phyloP scores from a whole-genome alignment of 2,329 filamentous ascomycete genomes.

The Cladosporium sp. region DNA sequence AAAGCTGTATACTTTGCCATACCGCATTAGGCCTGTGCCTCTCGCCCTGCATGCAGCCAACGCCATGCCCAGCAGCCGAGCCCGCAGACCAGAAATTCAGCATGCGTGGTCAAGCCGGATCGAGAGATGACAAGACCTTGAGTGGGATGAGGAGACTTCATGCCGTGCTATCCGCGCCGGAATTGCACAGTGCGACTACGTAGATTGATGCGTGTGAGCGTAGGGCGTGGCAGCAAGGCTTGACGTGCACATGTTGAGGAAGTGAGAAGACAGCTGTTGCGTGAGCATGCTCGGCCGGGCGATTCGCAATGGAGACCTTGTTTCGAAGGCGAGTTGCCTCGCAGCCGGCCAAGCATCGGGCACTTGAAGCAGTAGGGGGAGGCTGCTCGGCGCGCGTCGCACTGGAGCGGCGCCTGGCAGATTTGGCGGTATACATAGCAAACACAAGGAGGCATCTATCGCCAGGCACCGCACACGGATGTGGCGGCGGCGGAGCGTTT shows the following conservation, averaged over 20 bases:
- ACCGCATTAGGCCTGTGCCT: not conserved
- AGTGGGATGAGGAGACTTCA: not conserved
- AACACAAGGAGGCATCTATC: not conserved
- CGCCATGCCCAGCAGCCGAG: constrained; percentile 2
- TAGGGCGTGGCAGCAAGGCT: constrained; percentile 4
- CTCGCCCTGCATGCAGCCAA: not conserved
- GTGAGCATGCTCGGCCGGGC: constrained; percentile 1
- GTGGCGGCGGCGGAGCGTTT: not conserved
- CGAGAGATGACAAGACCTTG: not conserved
- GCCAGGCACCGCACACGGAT: not conserved
- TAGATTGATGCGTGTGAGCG: not conserved
- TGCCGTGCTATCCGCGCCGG: not conserved
- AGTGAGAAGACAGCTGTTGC: not conserved
- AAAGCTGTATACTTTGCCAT: not conserved
- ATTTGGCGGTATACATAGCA: not conserved
- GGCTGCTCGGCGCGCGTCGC: too few species aligned
- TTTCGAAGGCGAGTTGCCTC: constrained; percentile 4
- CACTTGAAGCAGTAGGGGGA: too few species aligned
- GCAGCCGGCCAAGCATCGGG: constrained; percentile 2
- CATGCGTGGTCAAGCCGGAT: not conserved
- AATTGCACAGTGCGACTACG: not conserved
- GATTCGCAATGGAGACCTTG: constrained; percentile 6
- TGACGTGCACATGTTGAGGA: not conserved
- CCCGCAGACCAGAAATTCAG: not conserved
- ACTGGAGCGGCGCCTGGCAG: too few species aligned